phyloP scores from a whole-genome alignment of 257 asterid genomes.

The Ilex aquifolium region DNA sequence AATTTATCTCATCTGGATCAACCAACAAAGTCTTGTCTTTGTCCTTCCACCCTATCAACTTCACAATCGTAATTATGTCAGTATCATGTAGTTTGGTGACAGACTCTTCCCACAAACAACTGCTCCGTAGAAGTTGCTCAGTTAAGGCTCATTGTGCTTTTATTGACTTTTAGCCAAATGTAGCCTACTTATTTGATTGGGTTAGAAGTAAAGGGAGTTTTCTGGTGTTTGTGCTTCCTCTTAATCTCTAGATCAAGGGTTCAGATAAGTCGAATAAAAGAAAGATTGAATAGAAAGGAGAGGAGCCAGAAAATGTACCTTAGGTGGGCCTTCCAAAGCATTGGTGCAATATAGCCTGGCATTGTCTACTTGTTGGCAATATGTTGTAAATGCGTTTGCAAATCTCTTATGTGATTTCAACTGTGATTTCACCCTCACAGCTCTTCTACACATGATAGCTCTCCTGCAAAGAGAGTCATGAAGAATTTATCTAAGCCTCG shows the following conservation, averaged over 20 bases:
- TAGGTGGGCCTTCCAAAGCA: constrained; percentile 82
- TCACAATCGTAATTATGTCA: constrained; percentile 11
- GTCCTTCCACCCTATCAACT: constrained; percentile 55
- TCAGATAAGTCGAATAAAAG: background rate
- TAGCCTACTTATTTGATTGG: too few species aligned
- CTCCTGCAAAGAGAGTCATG: constrained; percentile 41
- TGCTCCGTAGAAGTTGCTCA: background rate
- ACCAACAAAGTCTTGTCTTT: constrained; percentile 82
- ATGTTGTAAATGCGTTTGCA: constrained; percentile 69
- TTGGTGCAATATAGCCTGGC: constrained; percentile 76
- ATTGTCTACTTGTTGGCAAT: constrained; percentile 75
- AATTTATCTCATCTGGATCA: constrained; percentile 76
- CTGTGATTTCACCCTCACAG: constrained; percentile 88
- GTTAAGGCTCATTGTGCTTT: background rate
- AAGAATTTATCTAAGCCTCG: background rate
- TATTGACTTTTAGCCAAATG: background rate
- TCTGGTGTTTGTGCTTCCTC: too few species aligned
- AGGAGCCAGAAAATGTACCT: constrained; percentile 35
- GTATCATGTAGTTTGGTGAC: constrained; percentile 13
- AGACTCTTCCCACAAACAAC: background rate
- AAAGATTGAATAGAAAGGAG: background rate
- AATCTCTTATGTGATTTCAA: constrained; percentile 85
- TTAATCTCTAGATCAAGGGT: too few species aligned
- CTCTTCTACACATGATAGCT: constrained; percentile 89
- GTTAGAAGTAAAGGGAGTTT: too few species aligned